A percentile compares a stretch with the other conserved stretches of the same genome.
phyloP scores from a whole-genome alignment of 1,284 basidiomycete genomes.

The Tausonia pullulans region DNA sequence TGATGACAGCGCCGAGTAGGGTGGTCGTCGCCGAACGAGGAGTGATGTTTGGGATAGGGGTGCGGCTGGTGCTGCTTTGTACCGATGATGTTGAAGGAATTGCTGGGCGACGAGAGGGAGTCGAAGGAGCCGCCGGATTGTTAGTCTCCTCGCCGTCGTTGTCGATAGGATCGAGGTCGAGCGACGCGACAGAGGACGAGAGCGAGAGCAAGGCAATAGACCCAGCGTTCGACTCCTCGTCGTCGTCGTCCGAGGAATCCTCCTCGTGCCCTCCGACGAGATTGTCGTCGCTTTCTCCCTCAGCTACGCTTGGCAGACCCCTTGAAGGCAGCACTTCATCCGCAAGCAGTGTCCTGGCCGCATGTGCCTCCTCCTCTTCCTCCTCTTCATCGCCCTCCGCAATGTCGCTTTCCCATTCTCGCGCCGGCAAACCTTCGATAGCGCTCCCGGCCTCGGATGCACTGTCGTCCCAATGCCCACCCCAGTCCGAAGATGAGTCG shows the following conservation, averaged over 20 bases:
- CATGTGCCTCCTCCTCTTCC: too few relatives aligned
- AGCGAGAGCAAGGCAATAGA: constrained; percentile 2
- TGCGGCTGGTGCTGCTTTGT: background rate
- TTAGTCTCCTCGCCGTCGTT: background rate
- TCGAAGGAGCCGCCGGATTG: background rate
- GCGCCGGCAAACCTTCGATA: too few relatives aligned
- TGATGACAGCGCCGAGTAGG: background rate
- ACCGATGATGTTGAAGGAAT: too few relatives aligned
- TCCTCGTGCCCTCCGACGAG: too few relatives aligned
- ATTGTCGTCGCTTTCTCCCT: too few relatives aligned
- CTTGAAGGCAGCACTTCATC: too few relatives aligned
- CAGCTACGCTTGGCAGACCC: too few relatives aligned
- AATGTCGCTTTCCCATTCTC: too few relatives aligned
- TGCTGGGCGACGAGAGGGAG: background rate
- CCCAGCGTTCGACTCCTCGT: background rate
- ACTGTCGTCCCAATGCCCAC: background rate
- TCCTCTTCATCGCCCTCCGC: too few relatives aligned
- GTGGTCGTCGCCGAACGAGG: background rate
- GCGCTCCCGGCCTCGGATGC: background rate
- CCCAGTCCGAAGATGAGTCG: too few relatives aligned
- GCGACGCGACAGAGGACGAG: constrained; percentile 8
- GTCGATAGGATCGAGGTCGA: constrained; percentile 5
- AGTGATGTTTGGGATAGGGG: background rate
- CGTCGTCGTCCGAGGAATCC: constrained; percentile 11
- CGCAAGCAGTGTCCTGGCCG: too few relatives aligned